These are phyloP conservation scores for Colletotrichum sp. DNA, from an alignment of 2,329 filamentous ascomycete species.

Conservation along the genomic window DNA sequence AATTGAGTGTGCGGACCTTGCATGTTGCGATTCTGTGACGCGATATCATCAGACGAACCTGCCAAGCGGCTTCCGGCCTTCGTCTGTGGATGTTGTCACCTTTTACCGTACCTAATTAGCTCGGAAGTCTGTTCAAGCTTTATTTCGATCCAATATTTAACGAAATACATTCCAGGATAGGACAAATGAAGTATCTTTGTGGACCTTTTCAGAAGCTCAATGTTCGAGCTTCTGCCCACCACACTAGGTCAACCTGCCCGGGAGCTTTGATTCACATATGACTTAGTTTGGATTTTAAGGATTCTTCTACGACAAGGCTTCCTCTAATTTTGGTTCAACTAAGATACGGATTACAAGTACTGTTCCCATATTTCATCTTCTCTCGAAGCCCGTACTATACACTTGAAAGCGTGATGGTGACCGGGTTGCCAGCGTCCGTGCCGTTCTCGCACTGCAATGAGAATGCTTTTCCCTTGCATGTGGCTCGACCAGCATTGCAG, in stretches of 20 bases:
- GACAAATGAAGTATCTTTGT: background rate
- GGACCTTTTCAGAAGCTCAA: background rate
- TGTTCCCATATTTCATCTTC: background rate
- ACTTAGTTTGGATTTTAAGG: accelerated
- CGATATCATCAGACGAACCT: background rate
- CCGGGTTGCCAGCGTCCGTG: background rate
- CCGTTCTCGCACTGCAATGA: background rate
- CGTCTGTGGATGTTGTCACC: background rate
- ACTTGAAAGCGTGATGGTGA: background rate
- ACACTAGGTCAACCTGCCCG: background rate
- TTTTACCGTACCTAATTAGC: background rate
- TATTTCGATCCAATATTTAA: background rate
- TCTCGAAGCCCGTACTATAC: background rate
- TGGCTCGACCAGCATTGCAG: background rate
- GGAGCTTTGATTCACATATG: background rate
- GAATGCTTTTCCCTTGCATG: background rate
- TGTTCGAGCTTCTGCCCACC: background rate
- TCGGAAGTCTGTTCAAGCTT: background rate
- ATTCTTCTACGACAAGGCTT: accelerated
- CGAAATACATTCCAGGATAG: background rate
- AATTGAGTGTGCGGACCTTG: background rate
- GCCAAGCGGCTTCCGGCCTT: background rate
- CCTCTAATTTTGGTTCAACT: accelerated
- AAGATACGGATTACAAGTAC: accelerated
- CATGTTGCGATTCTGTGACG: background rate